Evolutionary conservation across 1,139 yeast genomes (phyloP).

Genomic region (Kurtzmaniella quercitrusa): DNA sequence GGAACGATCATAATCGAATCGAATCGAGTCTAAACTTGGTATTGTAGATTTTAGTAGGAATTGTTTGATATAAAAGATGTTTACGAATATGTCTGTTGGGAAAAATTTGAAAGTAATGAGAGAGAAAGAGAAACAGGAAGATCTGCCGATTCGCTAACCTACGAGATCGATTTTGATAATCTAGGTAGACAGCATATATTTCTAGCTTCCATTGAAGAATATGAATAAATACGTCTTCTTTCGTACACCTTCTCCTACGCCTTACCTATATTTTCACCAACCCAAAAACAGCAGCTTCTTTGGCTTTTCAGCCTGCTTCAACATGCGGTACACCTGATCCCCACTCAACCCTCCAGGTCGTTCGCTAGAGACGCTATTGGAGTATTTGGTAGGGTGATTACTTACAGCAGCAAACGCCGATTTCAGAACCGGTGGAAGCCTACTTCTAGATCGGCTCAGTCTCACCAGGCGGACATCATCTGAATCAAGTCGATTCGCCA

Average conservation of each 20-base stretch:
- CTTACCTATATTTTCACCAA: not conserved
- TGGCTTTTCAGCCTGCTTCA: not conserved
- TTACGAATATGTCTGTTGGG: too few species aligned
- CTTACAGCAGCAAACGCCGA: slow-evolving; percentile 6
- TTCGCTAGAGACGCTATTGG: slow-evolving; percentile 8
- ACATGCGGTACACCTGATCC: slow-evolving; percentile 3
- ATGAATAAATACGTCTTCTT: too few species aligned
- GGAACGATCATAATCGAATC: not conserved
- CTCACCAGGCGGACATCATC: slow-evolving; percentile 5
- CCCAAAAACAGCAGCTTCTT: slow-evolving; percentile 1
- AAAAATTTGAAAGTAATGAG: too few species aligned
- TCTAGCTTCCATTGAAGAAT: too few species aligned
- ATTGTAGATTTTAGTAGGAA: too few species aligned
- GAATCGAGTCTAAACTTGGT: too few species aligned
- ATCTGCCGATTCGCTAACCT: too few species aligned
- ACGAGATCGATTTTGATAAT: too few species aligned
- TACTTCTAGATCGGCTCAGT: slow-evolving; percentile 8
- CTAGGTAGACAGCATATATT: too few species aligned
- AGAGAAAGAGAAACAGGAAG: too few species aligned
- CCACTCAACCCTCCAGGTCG: slow-evolving; percentile 6
- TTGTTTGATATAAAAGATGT: too few species aligned
- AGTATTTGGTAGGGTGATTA: not conserved
- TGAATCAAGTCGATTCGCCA: slow-evolving; percentile 17
- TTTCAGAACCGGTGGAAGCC: slow-evolving; percentile 6
- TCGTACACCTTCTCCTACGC: too few species aligned